Base-by-base conservation (phyloP, 805 yeast genomes). In the Wickerhamiella australiensis region DNA sequence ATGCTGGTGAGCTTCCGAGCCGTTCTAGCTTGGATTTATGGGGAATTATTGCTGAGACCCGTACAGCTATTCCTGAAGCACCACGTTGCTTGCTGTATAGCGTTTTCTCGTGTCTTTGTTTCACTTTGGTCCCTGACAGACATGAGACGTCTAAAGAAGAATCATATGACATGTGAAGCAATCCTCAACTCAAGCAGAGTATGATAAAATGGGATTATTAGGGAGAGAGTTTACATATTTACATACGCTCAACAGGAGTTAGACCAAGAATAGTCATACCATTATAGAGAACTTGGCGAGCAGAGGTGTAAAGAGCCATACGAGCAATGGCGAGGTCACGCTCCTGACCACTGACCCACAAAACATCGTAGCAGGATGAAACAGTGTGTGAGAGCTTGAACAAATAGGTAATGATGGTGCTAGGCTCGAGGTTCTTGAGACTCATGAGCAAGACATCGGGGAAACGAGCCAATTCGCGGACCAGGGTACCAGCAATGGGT, bases 221-320 rank as follows among this genome's bases (percentile, higher is more conserved):
- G n/a, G n/a, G n/a, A n/a, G n/a, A 29, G 6, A 29, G 4, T 5
- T 15, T n/a, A n/a, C 17, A 9, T 22, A 18, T 23, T 69, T 73
- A 90, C 97, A 90, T 90, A 77, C 97, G 82, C 61, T 90, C 95
- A 54, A 92, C 97, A n/a, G 99, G 97, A 42, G 96, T 87, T 64
- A 92, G 75, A 51, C 96, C 96, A 61, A 92, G 72, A 62, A 92
- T 71, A 42, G 72, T 71, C 87, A 92, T 80, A 72, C 96, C 99
- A 62, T 87, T 88, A 69, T 73, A 73, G 58, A 92, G 73, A 11
- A 86, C 94, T 69, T 83, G 94, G 69, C 88, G 80, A 47, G 96
- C 95, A 55, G 95, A 74, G 48, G 82, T 73, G 67, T 88, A 92
- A 56, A 92, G 75, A 2, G 97, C 96, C 67, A 90, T 73, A 69